Percentiles rank a stretch among this genome's conserved stretches.
Evolutionary conservation across 2,329 filamentous ascomycete genomes (phyloP).

Genomic region (Lachnellula willkommii): DNA sequence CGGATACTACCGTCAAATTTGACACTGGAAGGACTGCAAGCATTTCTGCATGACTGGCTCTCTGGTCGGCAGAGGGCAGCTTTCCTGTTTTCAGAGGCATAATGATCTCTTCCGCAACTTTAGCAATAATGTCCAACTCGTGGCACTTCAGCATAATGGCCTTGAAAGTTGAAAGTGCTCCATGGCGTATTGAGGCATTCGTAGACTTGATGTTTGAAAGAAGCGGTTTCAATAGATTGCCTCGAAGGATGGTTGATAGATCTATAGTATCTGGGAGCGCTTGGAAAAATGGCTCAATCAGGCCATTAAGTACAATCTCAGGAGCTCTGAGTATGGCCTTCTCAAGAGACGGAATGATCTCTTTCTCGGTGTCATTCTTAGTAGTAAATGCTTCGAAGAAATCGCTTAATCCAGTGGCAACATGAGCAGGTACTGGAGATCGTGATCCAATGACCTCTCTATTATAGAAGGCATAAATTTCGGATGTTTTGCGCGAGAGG

Average conservation of each 20-base stretch:
- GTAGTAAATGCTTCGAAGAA: constrained; percentile 77
- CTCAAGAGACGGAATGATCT: constrained; percentile 76
- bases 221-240: constrained; percentile 76
- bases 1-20: constrained; percentile 56
- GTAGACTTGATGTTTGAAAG: constrained; percentile 89
- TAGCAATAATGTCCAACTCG: constrained; percentile 54
- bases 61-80: constrained; percentile 77
- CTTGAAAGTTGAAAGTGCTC: constrained; percentile 69
- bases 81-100: constrained; percentile 78
- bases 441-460: constrained; percentile 82
- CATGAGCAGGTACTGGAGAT: constrained; percentile 61
- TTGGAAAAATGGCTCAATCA: constrained; percentile 67
- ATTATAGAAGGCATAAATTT: constrained; percentile 76
- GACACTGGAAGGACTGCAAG: constrained; percentile 60
- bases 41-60: constrained; percentile 76
- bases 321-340: constrained; percentile 85
- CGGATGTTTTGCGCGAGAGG: constrained; percentile 60
- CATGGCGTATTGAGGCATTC: constrained; percentile 70
- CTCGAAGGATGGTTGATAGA: constrained; percentile 66
- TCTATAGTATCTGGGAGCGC: constrained; percentile 68
- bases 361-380: constrained; percentile 66
- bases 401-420: constrained; percentile 68
- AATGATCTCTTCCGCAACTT: constrained; percentile 72
- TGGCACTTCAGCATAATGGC: constrained; percentile 58
- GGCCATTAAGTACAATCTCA: constrained; percentile 77